These are phyloP conservation scores for Nemania serpens DNA, from an alignment of 2,329 filamentous ascomycete genomes.

Conservation along the genomic window DNA sequence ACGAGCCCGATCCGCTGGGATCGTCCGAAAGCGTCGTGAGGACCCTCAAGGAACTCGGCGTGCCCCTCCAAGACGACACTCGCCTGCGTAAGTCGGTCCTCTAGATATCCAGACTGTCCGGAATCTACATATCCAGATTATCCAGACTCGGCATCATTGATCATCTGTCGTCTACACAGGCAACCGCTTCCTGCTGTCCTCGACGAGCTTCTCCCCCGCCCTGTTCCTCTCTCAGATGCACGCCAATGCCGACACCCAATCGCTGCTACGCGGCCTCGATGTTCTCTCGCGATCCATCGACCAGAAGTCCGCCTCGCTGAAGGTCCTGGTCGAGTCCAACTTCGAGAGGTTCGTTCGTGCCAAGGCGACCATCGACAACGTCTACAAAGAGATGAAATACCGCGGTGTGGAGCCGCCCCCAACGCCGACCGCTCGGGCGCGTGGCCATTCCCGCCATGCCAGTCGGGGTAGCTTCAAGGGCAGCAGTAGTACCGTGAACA, in stretches of 20 bases:
- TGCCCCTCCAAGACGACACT: slow-evolving; percentile 83
- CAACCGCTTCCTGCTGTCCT: slow-evolving; percentile 93
- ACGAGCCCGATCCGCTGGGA: slow-evolving; percentile 93
- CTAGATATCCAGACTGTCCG: no score
- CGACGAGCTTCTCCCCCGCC: slow-evolving; percentile 90
- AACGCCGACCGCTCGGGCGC: slow-evolving; percentile 40
- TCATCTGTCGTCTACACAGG: slow-evolving; percentile 50
- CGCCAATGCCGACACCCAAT: slow-evolving; percentile 79
- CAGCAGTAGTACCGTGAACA: slow-evolving; percentile 42
- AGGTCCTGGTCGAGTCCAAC: slow-evolving; percentile 95
- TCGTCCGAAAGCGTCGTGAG: slow-evolving; percentile 83
- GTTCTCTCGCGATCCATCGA: slow-evolving; percentile 90
- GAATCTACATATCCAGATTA: slow-evolving; percentile 16
- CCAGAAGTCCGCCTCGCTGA: slow-evolving; percentile 95
- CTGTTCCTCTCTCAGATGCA: slow-evolving; percentile 94
- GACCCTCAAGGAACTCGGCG: slow-evolving; percentile 73
- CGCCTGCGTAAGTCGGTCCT: slow-evolving; percentile 65
- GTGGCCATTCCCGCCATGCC: slow-evolving; percentile 66
- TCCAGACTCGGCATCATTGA: slow-evolving; percentile 19
- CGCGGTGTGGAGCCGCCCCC: slow-evolving; percentile 60
- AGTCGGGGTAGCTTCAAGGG: slow-evolving; percentile 70
- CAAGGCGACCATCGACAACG: slow-evolving; percentile 97
- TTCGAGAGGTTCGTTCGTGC: slow-evolving; percentile 98
- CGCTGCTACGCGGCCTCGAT: slow-evolving; percentile 80
- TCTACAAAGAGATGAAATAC: slow-evolving; percentile 97